Conservation (phyloP, 1,284 basidiomycete genomes). For the Mycena citricolor region DNA sequence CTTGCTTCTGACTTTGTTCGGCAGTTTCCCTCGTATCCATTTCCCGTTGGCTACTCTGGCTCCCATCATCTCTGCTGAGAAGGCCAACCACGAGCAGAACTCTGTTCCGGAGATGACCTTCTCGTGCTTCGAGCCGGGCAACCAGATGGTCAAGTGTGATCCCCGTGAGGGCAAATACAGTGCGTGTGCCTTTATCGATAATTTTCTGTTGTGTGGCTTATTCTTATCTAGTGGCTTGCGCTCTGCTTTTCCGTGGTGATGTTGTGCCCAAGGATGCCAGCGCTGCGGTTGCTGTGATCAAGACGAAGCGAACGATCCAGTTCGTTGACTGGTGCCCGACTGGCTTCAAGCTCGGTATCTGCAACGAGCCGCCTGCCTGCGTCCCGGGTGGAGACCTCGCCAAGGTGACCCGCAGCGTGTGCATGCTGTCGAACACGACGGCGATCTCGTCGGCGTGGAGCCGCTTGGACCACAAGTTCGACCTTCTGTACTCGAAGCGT, state of each 20-base stretch:
- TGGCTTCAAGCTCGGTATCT: constrained; percentile 88
- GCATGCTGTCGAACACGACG: constrained; percentile 88
- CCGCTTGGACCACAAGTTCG: constrained; percentile 93
- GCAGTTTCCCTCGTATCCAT: constrained; percentile 77
- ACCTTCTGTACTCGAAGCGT: constrained; percentile 89
- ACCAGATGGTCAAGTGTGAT: constrained; percentile 93
- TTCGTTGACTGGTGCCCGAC: constrained; percentile 93
- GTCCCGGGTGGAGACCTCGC: constrained; percentile 87
- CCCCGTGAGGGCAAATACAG: constrained; percentile 89
- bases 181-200: constrained; percentile 33
- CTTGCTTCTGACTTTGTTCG: constrained; percentile 8
- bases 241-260: constrained; percentile 81
- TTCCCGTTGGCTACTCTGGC: constrained; percentile 92
- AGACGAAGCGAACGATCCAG: constrained; percentile 82
- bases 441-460: constrained; percentile 89
- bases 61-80: constrained; percentile 80
- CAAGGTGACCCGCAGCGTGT: constrained; percentile 83
- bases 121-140: constrained; percentile 90
- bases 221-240: constrained; percentile 61
- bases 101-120: constrained; percentile 93
- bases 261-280: constrained; percentile 91
- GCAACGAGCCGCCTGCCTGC: constrained; percentile 84
- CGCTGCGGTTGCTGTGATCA: constrained; percentile 82
- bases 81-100: constrained; percentile 90
- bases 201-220: constrained; percentile 2